Base-by-base conservation (phyloP, 768 basidiomycete species). In the Gloeostereum incarnatum region DNA sequence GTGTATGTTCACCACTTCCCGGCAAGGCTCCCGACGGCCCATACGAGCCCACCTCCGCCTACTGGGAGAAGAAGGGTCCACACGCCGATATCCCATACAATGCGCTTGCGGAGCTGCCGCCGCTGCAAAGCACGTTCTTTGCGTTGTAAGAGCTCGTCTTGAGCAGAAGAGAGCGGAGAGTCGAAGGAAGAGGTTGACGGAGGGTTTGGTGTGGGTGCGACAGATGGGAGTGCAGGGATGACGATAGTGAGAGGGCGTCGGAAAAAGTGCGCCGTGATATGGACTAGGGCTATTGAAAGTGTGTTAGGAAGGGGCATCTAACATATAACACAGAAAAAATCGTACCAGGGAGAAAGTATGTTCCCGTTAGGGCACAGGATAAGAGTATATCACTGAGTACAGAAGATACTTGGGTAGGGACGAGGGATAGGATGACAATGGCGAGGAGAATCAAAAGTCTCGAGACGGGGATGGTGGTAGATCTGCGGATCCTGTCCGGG, bases 111-210 rank as follows among this genome's bases (percentile, higher is more conserved):
- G 31, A 80, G 68, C 48, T 90, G 73, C 32, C 71, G 68, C 39
- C 73, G 73, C 59, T 96, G 92, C 42, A 97, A 61, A 29, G 78
- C 78, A 32, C 76, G 66, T 58, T 97, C 92, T 62, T 97, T 97
- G 44, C 85, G 70, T 49, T 85, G 77, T 22, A 97, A 61, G 16
- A 97, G 73, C 40, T 84, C 79, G 51, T 87, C 83, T 14, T 65
- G 58, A 10, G 64, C 57, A 27, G 65, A 52, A 53, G 35, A 48
- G 40, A 52, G 54, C 17, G 51, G 45, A 6, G 37, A 33, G 6
- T 31, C 31, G 24, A 29, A 25, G 44, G 42, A 27, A 47, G 47
- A 14, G 47, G 52, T 32, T 38, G 39, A 31, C 47, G 36, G 42
- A 50, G 19, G 56, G 52, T 4, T 58, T 49, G 10, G 49, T 33